These are phyloP conservation scores for Sicyos baderoa DNA, from an alignment of 306 rosid species.

Conservation along the genomic window DNA sequence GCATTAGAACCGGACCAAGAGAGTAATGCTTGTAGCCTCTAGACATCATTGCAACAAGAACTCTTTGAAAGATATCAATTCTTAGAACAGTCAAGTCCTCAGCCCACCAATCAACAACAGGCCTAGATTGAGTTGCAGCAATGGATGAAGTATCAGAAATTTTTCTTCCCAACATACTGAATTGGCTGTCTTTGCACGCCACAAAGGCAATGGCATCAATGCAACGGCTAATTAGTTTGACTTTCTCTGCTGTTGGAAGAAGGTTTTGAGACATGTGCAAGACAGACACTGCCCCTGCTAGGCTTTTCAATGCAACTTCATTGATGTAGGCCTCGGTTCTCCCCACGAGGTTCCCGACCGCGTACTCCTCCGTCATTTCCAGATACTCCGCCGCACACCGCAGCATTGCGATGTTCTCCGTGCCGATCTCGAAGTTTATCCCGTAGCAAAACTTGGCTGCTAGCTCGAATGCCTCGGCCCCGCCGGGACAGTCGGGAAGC, in stretches of 20 bases:
- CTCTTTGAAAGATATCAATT: slow-evolving; percentile 85
- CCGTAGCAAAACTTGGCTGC: too few relatives aligned
- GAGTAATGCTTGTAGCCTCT: slow-evolving; percentile 84
- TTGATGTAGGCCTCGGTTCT: slow-evolving; percentile 71
- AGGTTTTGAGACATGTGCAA: slow-evolving; percentile 57
- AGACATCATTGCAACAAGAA: slow-evolving; percentile 87
- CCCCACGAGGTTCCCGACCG: slow-evolving; percentile 65
- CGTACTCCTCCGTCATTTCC: slow-evolving; percentile 83
- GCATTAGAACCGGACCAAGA: slow-evolving; percentile 83
- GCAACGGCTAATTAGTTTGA: slow-evolving; percentile 63
- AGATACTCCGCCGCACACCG: slow-evolving; percentile 88
- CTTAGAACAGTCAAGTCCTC: slow-evolving; percentile 82
- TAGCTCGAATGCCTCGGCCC: slow-evolving; percentile 88
- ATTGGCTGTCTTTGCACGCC: slow-evolving; percentile 67
- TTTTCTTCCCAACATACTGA: slow-evolving; percentile 29
- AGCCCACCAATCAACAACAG: slow-evolving; percentile 93
- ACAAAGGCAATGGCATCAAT: slow-evolving; percentile 75
- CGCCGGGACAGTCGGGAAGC: slow-evolving; percentile 73
- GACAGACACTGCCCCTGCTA: slow-evolving; percentile 62
- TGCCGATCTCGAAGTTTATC: slow-evolving; percentile 73
- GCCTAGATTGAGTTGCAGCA: slow-evolving; percentile 32
- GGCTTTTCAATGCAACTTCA: slow-evolving; percentile 71
- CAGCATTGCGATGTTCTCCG: slow-evolving; percentile 66
- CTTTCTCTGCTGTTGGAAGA: slow-evolving; percentile 62
- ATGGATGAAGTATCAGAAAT: slow-evolving; percentile 39